Evolutionary conservation across 108 stramenopile genomes (phyloP).

Genomic region (Cyclostephanos tholiformis): DNA sequence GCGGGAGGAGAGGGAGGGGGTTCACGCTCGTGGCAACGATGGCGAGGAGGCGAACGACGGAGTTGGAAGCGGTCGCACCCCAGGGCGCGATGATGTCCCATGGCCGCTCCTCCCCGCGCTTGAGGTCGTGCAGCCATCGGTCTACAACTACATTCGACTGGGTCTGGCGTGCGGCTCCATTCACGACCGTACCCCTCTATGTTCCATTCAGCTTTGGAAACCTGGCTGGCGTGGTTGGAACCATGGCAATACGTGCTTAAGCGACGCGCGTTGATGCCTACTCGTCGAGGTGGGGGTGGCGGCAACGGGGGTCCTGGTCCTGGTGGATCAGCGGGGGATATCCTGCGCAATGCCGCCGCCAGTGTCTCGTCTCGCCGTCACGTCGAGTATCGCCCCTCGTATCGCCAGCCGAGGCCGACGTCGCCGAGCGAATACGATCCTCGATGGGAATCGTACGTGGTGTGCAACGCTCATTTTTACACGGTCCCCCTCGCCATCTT

Average conservation of each 20-base stretch:
- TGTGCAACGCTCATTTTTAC: constrained; percentile 79
- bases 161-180: constrained; percentile 77
- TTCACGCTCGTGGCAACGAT: neutral
- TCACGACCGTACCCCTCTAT: constrained; percentile 57
- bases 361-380: constrained; percentile 21
- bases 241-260: constrained; percentile 76
- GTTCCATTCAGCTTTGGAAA: constrained; percentile 77
- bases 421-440: constrained; percentile 60
- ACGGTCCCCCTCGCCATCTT: constrained; percentile 84
- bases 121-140: constrained; percentile 59
- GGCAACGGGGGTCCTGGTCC: neutral
- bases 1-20: constrained; percentile 29
- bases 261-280: constrained; percentile 17
- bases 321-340: constrained; percentile 16
- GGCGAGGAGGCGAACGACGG: neutral
- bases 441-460: constrained; percentile 83
- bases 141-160: constrained; percentile 74
- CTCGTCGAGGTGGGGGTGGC: neutral
- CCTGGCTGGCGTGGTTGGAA: constrained; percentile 86
- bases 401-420: constrained; percentile 53
- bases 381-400: constrained; percentile 41
- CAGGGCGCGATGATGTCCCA: constrained; percentile 22
- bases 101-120: constrained; percentile 70
- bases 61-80: neutral
- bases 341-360: constrained; percentile 45